phyloP scores from a whole-genome alignment of 2,329 filamentous ascomycete species.

The Fusarium sp. region DNA sequence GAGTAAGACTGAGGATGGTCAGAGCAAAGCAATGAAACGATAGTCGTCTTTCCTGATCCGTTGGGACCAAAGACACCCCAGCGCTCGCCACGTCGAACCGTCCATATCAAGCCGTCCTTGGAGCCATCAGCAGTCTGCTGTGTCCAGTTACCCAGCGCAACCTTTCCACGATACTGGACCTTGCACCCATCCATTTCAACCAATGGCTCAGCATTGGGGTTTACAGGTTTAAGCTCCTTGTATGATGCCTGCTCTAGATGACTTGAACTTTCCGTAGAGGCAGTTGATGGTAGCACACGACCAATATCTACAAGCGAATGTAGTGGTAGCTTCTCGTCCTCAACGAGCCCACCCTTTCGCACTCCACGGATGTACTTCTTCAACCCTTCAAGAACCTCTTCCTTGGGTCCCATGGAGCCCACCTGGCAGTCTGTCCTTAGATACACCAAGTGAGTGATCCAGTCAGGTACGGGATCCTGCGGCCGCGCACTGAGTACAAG shows the following conservation, averaged over 20 bases:
- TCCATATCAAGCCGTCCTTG: slow-evolving; percentile 82
- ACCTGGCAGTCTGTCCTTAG: slow-evolving; percentile 78
- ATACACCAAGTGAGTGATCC: slow-evolving; percentile 89
- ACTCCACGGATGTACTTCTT: slow-evolving; percentile 65
- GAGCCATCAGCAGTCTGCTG: slow-evolving; percentile 68
- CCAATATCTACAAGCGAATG: slow-evolving; percentile 67
- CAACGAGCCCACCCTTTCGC: slow-evolving; percentile 59
- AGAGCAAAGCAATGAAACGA: slow-evolving; percentile 92
- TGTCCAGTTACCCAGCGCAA: slow-evolving; percentile 86
- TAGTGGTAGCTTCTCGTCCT: slow-evolving; percentile 66
- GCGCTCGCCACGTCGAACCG: slow-evolving; percentile 83
- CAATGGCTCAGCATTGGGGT: slow-evolving; percentile 73
- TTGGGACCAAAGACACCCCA: slow-evolving; percentile 97
- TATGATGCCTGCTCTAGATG: slow-evolving; percentile 25
- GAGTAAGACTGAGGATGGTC: slow-evolving; percentile 97
- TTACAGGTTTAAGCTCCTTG: slow-evolving; percentile 42
- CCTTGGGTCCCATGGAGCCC: slow-evolving; percentile 75
- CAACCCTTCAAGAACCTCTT: slow-evolving; percentile 71
- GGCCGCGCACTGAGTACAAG: slow-evolving; percentile 84
- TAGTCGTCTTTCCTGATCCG: slow-evolving; percentile 94
- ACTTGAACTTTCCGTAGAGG: slow-evolving; percentile 18
- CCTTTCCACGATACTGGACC: slow-evolving; percentile 84
- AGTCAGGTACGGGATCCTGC: slow-evolving; percentile 89
- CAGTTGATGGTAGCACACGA: slow-evolving; percentile 56
- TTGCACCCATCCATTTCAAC: slow-evolving; percentile 90